Evolutionary conservation across 1,284 basidiomycete genomes (phyloP).

Genomic region (Boletus smithii): DNA sequence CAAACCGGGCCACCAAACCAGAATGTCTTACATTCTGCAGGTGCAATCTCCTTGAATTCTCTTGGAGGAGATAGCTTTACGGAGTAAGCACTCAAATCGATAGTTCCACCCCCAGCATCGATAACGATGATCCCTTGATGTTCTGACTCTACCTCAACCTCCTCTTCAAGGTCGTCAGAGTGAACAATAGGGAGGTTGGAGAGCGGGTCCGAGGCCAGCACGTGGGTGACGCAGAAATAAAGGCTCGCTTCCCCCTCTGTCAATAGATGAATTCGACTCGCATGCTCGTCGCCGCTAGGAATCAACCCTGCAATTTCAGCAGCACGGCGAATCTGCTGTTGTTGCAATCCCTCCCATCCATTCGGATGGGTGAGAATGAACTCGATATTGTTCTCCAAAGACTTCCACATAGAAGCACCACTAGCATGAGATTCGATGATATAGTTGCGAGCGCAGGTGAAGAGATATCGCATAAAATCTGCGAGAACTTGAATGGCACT

Average conservation of each 20-base stretch:
- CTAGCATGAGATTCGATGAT: conserved; percentile 46
- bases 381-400: conserved; percentile 33
- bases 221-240: conserved; percentile 41
- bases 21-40: conserved; percentile 41
- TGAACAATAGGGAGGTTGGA: conserved; percentile 13
- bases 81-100: conserved; percentile 51
- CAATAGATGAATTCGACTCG: conserved; percentile 40
- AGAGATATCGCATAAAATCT: conserved; percentile 52
- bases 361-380: conserved; percentile 43
- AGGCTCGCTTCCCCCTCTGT: conserved; percentile 51
- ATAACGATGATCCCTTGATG: conserved; percentile 47
- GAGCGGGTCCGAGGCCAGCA: conserved; percentile 19
- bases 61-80: conserved; percentile 26
- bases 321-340: conserved; percentile 30
- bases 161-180: conserved; percentile 13
- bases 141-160: conserved; percentile 11
- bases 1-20: too few relatives aligned
- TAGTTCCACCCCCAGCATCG: conserved; percentile 57
- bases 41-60: background rate
- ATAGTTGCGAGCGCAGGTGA: conserved; percentile 41
- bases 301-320: conserved; percentile 33
- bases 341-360: conserved; percentile 39
- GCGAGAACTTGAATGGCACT: conserved; percentile 44
- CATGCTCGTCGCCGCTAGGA: conserved; percentile 23
- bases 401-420: conserved; percentile 38